Conservation (phyloP, 345 rosid species). For the Microthlaspi erraticum region DNA sequence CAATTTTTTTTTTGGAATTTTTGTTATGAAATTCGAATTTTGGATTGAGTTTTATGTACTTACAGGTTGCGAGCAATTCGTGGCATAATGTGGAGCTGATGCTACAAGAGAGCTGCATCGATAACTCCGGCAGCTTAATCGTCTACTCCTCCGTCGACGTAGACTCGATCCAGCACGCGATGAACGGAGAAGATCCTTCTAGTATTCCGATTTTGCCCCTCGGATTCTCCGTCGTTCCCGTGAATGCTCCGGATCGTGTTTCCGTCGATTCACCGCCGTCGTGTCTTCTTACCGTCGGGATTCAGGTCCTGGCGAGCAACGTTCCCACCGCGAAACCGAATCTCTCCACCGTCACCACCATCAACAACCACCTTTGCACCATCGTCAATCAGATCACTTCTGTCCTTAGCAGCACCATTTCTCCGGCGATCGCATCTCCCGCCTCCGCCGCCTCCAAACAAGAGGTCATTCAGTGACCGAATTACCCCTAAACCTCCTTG, state of each 20-base stretch:
- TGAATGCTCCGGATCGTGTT: slow-evolving; percentile 27
- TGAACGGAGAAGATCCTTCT: slow-evolving; percentile 84
- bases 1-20: too few species aligned
- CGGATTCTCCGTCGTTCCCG: slow-evolving; percentile 73
- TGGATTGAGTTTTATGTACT: not conserved
- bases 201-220: slow-evolving; percentile 76
- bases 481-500: slow-evolving; percentile 58
- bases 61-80: slow-evolving; percentile 83
- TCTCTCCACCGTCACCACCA: slow-evolving; percentile 65
- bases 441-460: slow-evolving; percentile 37
- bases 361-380: slow-evolving; percentile 72
- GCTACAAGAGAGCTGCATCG: slow-evolving; percentile 90
- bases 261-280: slow-evolving; percentile 33
- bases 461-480: slow-evolving; percentile 30
- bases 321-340: slow-evolving; percentile 73
- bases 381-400: slow-evolving; percentile 70
- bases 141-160: slow-evolving; percentile 80
- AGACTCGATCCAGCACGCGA: slow-evolving; percentile 70
- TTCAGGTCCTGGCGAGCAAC: slow-evolving; percentile 80
- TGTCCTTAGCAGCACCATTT: slow-evolving; percentile 49
- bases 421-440: slow-evolving; percentile 41
- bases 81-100: slow-evolving; percentile 84
- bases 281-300: slow-evolving; percentile 79
- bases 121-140: slow-evolving; percentile 77
- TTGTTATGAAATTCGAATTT: not conserved